These are phyloP conservation scores for Globisporangium nodosum DNA, from an alignment of 352 stramenopile species.

Conservation along the genomic window DNA sequence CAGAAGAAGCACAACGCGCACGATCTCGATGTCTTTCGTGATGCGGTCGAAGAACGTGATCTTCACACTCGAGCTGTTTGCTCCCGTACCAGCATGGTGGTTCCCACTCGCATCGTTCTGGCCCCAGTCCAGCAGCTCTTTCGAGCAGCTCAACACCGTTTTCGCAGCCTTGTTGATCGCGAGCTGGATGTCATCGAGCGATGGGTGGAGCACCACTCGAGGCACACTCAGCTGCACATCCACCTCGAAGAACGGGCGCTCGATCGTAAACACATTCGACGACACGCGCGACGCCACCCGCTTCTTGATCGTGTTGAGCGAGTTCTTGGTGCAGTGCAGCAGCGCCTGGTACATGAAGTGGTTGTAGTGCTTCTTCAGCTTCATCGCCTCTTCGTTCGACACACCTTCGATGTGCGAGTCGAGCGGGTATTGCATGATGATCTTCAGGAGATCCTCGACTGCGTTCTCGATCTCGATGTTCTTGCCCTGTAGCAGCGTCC, in stretches of 20 bases:
- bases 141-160: constrained; percentile 96
- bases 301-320: constrained; percentile 98
- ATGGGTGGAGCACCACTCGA: constrained; percentile 92
- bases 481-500: constrained; percentile 93
- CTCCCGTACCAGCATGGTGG: neutral
- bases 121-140: constrained; percentile 94
- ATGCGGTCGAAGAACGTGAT: constrained; percentile 97
- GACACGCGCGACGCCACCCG: constrained; percentile 90
- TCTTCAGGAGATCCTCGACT: constrained; percentile 96
- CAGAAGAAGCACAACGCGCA: constrained; percentile 95
- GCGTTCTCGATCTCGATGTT: constrained; percentile 98
- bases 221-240: constrained; percentile 95
- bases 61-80: constrained; percentile 18
- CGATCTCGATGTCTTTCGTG: constrained; percentile 98
- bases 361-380: constrained; percentile 98
- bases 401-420: constrained; percentile 95
- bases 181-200: constrained; percentile 96
- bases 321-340: constrained; percentile 97
- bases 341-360: constrained; percentile 99
- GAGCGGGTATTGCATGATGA: constrained; percentile 93
- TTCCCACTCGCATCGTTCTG: constrained; percentile 47
- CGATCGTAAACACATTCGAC: constrained; percentile 87
- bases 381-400: constrained; percentile 91
- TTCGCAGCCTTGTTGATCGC: constrained; percentile 97
- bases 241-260: constrained; percentile 97